These are phyloP conservation scores for Theobroma grandiflorum DNA, from an alignment of 441 rosid species.

Conservation along the genomic window DNA sequence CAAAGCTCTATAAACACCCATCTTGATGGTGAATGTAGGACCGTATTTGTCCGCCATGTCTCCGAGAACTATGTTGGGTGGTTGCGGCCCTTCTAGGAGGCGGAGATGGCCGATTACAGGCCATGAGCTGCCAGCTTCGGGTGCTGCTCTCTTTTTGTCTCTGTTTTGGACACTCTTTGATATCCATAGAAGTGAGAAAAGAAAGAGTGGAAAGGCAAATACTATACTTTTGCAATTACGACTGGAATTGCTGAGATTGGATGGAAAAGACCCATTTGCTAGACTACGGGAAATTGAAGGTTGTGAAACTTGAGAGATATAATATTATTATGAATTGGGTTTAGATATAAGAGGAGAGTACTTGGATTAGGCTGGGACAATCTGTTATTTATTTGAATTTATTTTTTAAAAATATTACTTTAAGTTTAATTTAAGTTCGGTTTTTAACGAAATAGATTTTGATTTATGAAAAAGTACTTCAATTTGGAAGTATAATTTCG, in stretches of 20 bases:
- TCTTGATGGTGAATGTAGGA: constrained; percentile 49
- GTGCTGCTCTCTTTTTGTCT: constrained; percentile 19
- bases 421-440: too few relatives aligned
- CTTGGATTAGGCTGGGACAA: too few relatives aligned
- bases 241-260: neutral
- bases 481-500: too few relatives aligned
- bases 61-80: constrained; percentile 34
- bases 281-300: neutral
- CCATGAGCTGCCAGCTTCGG: constrained; percentile 39
- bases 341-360: too few relatives aligned
- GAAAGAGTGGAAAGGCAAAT: neutral
- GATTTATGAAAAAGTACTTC: too few relatives aligned
- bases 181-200: neutral
- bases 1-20: constrained; percentile 45
- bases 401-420: too few relatives aligned
- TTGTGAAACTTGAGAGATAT: neutral
- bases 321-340: too few relatives aligned
- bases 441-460: too few relatives aligned
- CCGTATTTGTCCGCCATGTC: constrained; percentile 49
- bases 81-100: constrained; percentile 41
- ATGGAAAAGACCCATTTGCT: neutral
- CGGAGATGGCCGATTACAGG: constrained; percentile 55
- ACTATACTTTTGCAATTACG: neutral
- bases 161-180: neutral
- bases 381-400: too few relatives aligned